phyloP scores from a whole-genome alignment of 2,329 filamentous ascomycete species.

The Xylariaceae sp. region DNA sequence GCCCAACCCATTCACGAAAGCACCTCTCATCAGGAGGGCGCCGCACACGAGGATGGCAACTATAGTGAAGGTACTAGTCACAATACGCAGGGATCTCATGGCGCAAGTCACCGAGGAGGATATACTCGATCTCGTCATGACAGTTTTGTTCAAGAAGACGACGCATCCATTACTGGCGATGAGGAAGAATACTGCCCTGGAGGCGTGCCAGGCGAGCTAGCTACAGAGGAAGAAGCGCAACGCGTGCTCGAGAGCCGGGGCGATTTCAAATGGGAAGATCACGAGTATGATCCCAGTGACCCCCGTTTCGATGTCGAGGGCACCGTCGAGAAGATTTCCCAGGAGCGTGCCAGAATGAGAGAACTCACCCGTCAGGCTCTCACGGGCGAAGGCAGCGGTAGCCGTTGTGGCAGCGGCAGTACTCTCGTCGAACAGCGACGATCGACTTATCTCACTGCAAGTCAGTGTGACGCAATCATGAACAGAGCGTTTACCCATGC shows the following conservation, averaged over 20 bases:
- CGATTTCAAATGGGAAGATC: neutral
- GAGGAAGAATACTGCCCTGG: neutral
- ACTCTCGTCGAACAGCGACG: too few relatives aligned
- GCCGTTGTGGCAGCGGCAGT: too few relatives aligned
- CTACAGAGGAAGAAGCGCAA: neutral
- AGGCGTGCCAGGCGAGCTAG: neutral
- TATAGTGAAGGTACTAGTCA: too few relatives aligned
- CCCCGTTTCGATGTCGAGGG: constrained; percentile 3
- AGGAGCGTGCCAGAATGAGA: too few relatives aligned
- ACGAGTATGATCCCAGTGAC: neutral
- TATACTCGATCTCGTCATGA: neutral
- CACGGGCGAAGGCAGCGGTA: neutral
- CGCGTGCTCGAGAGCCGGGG: neutral
- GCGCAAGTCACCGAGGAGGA: too few relatives aligned
- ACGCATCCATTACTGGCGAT: neutral
- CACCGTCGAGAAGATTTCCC: neutral
- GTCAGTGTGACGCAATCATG: neutral
- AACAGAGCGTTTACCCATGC: constrained; percentile 1
- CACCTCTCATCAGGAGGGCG: too few relatives aligned
- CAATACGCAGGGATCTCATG: too few relatives aligned
- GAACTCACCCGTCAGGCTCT: neutral
- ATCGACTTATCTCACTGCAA: neutral
- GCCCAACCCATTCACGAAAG: too few relatives aligned
- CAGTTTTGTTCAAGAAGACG: neutral
- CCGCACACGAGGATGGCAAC: too few relatives aligned